Evolutionary conservation across 2,329 filamentous ascomycete genomes (phyloP).

Genomic region (Phaeosphaeriaceae sp.): DNA sequence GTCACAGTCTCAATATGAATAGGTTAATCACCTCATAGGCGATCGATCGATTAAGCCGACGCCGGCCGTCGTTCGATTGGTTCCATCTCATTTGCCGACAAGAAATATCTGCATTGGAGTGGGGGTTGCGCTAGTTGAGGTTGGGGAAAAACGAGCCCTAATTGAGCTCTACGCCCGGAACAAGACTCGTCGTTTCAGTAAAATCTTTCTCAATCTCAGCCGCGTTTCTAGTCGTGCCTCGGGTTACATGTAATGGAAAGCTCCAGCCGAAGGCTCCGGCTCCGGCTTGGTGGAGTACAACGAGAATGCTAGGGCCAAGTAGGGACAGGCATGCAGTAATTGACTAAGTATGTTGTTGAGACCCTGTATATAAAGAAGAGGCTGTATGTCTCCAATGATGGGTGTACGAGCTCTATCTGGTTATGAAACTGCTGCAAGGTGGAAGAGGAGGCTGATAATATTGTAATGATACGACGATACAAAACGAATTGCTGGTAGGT

Average conservation of each 20-base stretch:
- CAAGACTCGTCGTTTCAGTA: background rate
- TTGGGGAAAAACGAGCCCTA: conserved; percentile 16
- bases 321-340: too few species aligned
- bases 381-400: too few species aligned
- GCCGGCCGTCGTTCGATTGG: conserved; percentile 14
- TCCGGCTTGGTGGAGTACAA: background rate
- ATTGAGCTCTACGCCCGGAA: background rate
- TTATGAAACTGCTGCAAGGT: too few species aligned
- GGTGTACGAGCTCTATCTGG: too few species aligned
- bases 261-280: background rate
- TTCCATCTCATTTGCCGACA: conserved; percentile 17
- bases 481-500: conserved; percentile 5
- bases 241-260: background rate
- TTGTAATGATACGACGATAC: too few species aligned
- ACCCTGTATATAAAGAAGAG: too few species aligned
- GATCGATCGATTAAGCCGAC: conserved; percentile 22
- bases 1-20: background rate
- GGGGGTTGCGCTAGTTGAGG: conserved; percentile 29
- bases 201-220: background rate
- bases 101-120: conserved; percentile 22
- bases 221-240: background rate
- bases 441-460: too few species aligned
- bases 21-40: background rate
- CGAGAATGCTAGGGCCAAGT: too few species aligned
- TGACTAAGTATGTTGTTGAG: too few species aligned